These are phyloP conservation scores for Leishmania guyanensis DNA, from an alignment of 208 protist species.

Conservation along the genomic window DNA sequence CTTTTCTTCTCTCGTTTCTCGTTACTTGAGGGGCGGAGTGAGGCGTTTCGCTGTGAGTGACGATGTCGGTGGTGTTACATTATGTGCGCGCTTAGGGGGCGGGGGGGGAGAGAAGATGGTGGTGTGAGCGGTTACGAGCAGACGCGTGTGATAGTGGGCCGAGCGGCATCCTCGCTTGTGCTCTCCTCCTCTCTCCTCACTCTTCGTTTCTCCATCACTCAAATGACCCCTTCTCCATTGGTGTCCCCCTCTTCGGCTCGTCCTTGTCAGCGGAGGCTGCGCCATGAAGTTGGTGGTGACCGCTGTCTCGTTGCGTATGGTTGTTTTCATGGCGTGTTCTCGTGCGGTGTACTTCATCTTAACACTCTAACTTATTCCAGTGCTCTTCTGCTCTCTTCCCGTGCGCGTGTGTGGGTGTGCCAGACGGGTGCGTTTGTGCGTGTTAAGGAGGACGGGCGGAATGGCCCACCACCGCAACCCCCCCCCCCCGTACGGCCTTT, in stretches of 20 bases:
- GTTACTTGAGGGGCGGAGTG: neutral
- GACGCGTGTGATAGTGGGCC: neutral
- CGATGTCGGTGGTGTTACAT: neutral
- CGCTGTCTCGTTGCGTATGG: neutral
- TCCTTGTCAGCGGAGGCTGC: neutral
- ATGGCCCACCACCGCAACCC: neutral
- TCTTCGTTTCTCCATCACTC: neutral
- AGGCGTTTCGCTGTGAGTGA: neutral
- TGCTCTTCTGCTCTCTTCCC: neutral
- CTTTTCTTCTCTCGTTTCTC: neutral
- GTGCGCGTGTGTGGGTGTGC: neutral
- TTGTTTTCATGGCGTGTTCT: neutral
- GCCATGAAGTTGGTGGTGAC: neutral
- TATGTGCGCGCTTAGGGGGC: neutral
- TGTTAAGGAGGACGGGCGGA: neutral
- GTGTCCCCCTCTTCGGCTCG: neutral
- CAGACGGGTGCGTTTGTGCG: neutral
- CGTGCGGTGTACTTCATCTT: neutral
- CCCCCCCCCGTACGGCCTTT: too few species aligned
- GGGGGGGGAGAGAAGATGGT: neutral
- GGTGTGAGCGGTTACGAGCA: neutral
- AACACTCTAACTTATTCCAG: neutral
- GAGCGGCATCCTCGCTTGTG: neutral
- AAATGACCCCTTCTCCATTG: neutral
- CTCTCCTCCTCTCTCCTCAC: neutral